Percentiles rank a stretch among this genome's conserved stretches.
Conservation (phyloP, 2,329 filamentous ascomycete genomes). For the Cordyceps fumosorosea region DNA sequence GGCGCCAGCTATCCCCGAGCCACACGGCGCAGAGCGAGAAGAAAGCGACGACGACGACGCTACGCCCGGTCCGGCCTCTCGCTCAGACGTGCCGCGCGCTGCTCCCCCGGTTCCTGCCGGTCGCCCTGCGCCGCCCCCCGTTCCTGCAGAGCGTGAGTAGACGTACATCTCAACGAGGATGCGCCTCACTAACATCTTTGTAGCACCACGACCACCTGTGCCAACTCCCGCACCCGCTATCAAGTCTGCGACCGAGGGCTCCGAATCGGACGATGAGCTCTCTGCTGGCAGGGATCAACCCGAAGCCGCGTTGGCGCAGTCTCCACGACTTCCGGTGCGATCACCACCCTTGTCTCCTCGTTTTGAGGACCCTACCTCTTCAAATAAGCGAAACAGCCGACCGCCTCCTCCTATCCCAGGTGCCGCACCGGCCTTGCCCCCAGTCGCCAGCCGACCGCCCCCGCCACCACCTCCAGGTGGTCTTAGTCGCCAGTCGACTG, state of each 20-base stretch:
- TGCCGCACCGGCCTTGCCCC: conserved; percentile 38
- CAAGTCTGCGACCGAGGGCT: conserved; percentile 67
- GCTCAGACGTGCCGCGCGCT: conserved; percentile 24
- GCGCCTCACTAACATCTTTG: conserved; percentile 20
- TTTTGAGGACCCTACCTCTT: conserved; percentile 30
- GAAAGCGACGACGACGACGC: conserved; percentile 27
- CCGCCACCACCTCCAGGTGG: conserved; percentile 58
- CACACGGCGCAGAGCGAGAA: conserved; percentile 19
- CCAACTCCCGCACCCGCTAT: conserved; percentile 45
- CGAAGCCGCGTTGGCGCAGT: conserved; percentile 31
- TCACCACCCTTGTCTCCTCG: conserved; percentile 31
- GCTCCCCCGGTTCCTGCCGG: conserved; percentile 44
- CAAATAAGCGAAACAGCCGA: conserved; percentile 50
- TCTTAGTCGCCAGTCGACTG: conserved; percentile 52
- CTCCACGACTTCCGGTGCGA: conserved; percentile 14
- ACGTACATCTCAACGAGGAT: conserved; percentile 9
- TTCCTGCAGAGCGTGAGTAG: conserved; percentile 56
- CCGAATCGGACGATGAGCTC: conserved; percentile 83
- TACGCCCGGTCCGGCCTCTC: conserved; percentile 27
- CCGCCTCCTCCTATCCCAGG: conserved; percentile 56
- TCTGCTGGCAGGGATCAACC: conserved; percentile 44
- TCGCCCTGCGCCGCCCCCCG: conserved; percentile 49
- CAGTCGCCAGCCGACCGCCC: conserved; percentile 54
- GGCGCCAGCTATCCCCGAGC: conserved; percentile 23
- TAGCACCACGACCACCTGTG: conserved; percentile 56